Evolutionary conservation across 768 basidiomycete species (phyloP), one percentile per base, ranked within the genome.

Genomic region (Boletus pseudopeckii): DNA sequence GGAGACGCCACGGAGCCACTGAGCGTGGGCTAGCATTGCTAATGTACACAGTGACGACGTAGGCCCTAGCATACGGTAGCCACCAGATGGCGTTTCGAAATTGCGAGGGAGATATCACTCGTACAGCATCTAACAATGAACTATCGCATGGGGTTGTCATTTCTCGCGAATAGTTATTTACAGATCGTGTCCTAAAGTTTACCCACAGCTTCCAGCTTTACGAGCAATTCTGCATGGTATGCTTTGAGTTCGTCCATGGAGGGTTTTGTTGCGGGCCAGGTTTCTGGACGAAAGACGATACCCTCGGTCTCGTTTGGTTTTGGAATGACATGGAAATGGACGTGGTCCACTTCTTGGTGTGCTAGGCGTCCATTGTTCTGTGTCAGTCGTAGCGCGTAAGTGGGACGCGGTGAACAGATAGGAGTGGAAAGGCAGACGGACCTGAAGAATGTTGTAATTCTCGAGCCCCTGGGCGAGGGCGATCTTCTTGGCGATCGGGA

Each of bases 271-370:
- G 60, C 44, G 2, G 67, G 67, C 96, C 96, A 98, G 17, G 81
- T 45, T 34, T 45, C 48, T 0, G 48, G 30, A 7, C 3, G 83
- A 50, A 98, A 73, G 13, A 83, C 83, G 26, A 99, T 78, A 5
- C 96, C 96, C 60, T 88, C 84, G 0, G 9, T 34, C 5, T 79
- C 66, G 42, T 84, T 80, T 6, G 90, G 92, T 68, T 97, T 98
- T 4, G 95, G 94, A 56, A 98, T 95, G 61, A 98, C 79, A 64
- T 98, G 93, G 74, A 93, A 93, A 69, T 96, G 92, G 14, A 93
- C 92, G 62, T 96, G 93, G 50, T 85, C 81, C 26, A 96, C 92
- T 48, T 81, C 75, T 73, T 83, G 84, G 64, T 80, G 85, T 50
- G 80, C 87, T 60, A 79, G 71, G 38, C 74, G 68, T 4, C 87